phyloP scores from a whole-genome alignment of 73 alveolate genomes.

The Diophrys appendiculata region DNA sequence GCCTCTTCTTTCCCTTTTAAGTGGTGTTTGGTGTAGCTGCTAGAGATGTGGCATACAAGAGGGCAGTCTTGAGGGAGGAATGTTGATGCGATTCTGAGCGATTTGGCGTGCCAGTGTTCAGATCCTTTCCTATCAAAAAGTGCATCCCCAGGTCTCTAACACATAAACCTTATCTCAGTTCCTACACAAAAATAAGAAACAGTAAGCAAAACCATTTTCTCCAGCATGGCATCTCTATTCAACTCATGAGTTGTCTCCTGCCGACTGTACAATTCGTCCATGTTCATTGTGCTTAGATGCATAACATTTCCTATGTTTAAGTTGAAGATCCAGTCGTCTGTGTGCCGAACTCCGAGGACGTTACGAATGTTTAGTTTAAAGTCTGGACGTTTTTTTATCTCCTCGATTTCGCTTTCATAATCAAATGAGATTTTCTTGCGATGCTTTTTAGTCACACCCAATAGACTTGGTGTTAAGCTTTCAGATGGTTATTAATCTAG shows the following conservation, averaged over 20 bases:
- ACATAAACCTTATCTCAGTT: conserved; percentile 85
- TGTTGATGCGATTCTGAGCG: conserved; percentile 81
- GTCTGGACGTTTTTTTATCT: conserved; percentile 7
- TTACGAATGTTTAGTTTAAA: conserved; percentile 38
- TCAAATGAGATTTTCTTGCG: no score
- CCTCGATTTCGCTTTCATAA: conserved; percentile 19
- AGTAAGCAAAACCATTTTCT: conserved; percentile 68
- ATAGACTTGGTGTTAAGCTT: no score
- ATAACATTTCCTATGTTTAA: conserved; percentile 52
- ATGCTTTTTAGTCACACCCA: no score
- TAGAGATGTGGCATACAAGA: conserved; percentile 52
- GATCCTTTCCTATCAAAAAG: conserved; percentile 63
- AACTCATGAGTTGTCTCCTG: conserved; percentile 29
- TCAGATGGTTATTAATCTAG: no score
- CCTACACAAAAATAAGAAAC: conserved; percentile 88
- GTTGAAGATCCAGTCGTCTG: conserved; percentile 58
- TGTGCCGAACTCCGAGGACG: conserved; percentile 24
- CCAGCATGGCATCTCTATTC: conserved; percentile 53
- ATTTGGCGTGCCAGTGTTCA: conserved; percentile 88
- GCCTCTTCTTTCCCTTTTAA: no score
- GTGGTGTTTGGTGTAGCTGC: conserved; percentile 59
- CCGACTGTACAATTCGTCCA: conserved; percentile 36
- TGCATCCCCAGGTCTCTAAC: conserved; percentile 45
- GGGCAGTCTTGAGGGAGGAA: conserved; percentile 81
- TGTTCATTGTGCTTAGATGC: conserved; percentile 65